A percentile compares a stretch with the other conserved stretches of the same genome.
phyloP scores from a whole-genome alignment of 768 basidiomycete genomes.

The Amyloporia xantha region DNA sequence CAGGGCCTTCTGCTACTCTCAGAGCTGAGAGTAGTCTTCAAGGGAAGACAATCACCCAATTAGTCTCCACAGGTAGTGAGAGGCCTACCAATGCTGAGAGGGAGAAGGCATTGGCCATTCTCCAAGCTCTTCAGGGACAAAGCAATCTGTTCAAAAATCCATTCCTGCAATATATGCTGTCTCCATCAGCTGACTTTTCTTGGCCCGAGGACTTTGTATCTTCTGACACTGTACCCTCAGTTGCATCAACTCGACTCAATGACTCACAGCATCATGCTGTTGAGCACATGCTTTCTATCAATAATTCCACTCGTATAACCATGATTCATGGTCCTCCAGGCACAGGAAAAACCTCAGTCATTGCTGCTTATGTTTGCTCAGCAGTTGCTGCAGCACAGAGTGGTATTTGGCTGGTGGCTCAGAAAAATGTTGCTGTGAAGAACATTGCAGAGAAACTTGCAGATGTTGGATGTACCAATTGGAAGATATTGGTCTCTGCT shows the following conservation, averaged over 20 bases:
- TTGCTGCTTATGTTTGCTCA: conserved; percentile 26
- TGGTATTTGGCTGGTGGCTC: conserved; percentile 77
- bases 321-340: conserved; percentile 30
- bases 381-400: conserved; percentile 17
- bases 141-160: conserved; percentile 25
- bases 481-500: conserved; percentile 64
- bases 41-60: conserved; percentile 25
- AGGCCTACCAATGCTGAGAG: conserved; percentile 54
- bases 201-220: conserved; percentile 33
- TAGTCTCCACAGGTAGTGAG: conserved; percentile 49
- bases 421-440: conserved; percentile 85
- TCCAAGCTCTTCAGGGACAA: conserved; percentile 30
- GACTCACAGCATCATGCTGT: conserved; percentile 33
- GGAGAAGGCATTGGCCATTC: conserved; percentile 27
- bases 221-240: conserved; percentile 12
- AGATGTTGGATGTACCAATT: conserved; percentile 44
- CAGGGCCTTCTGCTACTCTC: conserved; percentile 18
- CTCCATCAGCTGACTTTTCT: conserved; percentile 20
- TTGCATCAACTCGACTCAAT: conserved; percentile 29
- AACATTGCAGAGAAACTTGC: conserved; percentile 80
- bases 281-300: conserved; percentile 30
- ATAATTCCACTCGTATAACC: conserved; percentile 28
- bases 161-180: conserved; percentile 33
- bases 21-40: conserved; percentile 19
- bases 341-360: conserved; percentile 27